A percentile compares a stretch with the other conserved stretches of the same genome.
phyloP scores from a whole-genome alignment of 306 rosid genomes.

The Canavalia gladiata region DNA sequence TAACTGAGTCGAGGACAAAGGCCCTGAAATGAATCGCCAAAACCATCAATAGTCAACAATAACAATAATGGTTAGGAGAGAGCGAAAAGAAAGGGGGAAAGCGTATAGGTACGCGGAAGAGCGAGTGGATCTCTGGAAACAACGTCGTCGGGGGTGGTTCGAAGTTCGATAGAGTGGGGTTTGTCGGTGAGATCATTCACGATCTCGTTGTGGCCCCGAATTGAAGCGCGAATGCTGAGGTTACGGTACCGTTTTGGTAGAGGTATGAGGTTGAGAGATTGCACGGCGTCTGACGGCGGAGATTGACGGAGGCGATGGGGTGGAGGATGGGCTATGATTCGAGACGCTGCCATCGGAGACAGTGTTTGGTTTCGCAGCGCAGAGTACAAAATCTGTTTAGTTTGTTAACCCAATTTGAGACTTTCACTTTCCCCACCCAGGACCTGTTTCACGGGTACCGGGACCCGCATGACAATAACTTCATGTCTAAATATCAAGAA shows the following conservation, averaged over 20 bases:
- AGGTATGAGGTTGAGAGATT: conserved; percentile 26
- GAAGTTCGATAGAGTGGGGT: conserved; percentile 55
- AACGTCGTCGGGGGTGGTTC: conserved; percentile 41
- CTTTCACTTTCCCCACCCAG: not conserved
- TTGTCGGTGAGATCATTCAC: conserved; percentile 31
- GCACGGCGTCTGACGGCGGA: conserved; percentile 34
- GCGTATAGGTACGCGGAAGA: conserved; percentile 61
- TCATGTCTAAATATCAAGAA: too few relatives aligned
- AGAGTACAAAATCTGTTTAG: not conserved
- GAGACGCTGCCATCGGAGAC: conserved; percentile 57
- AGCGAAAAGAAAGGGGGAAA: not conserved
- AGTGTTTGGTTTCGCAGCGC: conserved; percentile 14
- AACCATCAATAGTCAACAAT: not conserved
- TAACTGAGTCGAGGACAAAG: conserved; percentile 68
- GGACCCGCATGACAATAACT: not conserved
- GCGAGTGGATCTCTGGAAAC: conserved; percentile 61
- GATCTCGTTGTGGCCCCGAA: conserved; percentile 35
- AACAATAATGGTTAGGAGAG: not conserved
- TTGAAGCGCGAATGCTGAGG: conserved; percentile 50
- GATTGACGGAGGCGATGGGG: conserved; percentile 46
- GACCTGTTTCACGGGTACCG: not conserved
- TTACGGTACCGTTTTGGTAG: conserved; percentile 53
- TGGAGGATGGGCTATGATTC: conserved; percentile 46
- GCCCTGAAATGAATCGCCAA: conserved; percentile 60
- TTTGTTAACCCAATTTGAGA: not conserved